A percentile compares a stretch with the other conserved stretches of the same genome.
Conservation (phyloP, 495 filamentous ascomycete species). For the Bathelium albidoporum region DNA sequence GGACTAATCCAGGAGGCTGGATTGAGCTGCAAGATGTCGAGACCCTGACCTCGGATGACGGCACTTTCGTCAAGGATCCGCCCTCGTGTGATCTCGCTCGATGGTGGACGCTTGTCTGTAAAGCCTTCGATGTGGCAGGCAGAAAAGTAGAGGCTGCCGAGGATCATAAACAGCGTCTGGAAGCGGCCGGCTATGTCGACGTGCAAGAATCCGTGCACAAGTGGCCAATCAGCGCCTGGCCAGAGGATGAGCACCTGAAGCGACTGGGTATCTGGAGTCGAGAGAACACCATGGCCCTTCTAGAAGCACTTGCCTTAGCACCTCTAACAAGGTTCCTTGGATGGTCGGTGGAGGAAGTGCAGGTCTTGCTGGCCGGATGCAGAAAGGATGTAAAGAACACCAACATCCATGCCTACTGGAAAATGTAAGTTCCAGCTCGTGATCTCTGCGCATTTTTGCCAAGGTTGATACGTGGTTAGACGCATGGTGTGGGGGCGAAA, state of each 20-base stretch:
- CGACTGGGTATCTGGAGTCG: constrained; percentile 14
- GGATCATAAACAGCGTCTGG: constrained; percentile 12
- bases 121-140: constrained; percentile 12
- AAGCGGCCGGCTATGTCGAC: constrained; percentile 22
- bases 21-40: constrained; percentile 41
- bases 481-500: constrained; percentile 1
- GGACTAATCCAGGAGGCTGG: constrained; percentile 36
- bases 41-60: constrained; percentile 16
- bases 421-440: not conserved
- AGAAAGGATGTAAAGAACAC: constrained; percentile 7
- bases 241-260: constrained; percentile 23
- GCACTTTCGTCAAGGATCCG: constrained; percentile 8
- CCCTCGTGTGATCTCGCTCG: not conserved
- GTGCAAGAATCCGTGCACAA: constrained; percentile 20
- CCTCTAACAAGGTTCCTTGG: constrained; percentile 14
- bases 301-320: constrained; percentile 14
- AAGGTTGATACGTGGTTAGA: not conserved
- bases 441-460: not conserved
- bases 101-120: constrained; percentile 10
- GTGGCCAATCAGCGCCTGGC: constrained; percentile 23
- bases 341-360: constrained; percentile 14
- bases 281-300: constrained; percentile 10
- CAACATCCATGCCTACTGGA: constrained; percentile 11
- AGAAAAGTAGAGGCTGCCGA: constrained; percentile 1
- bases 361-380: constrained; percentile 12